Conservation (phyloP, 768 basidiomycete species). For the Lactifluus subvellereus region DNA sequence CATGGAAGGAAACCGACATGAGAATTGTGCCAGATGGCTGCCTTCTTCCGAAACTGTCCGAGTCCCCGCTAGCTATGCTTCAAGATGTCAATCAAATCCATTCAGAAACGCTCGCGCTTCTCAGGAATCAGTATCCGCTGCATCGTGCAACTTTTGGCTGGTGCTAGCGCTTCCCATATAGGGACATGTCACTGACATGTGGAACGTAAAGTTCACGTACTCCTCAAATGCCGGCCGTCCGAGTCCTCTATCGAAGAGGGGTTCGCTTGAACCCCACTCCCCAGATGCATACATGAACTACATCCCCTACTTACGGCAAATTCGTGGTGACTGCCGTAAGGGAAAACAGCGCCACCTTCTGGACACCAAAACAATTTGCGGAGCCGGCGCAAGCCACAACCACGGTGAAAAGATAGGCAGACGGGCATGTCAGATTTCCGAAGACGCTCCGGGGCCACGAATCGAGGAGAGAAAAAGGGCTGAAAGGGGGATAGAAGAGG, state of each 20-base stretch:
- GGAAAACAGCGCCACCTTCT: too few relatives aligned
- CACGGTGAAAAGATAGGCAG: neutral
- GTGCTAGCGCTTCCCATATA: neutral
- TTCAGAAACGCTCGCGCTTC: neutral
- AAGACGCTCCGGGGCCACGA: neutral
- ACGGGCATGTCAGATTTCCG: neutral
- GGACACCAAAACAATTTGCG: too few relatives aligned
- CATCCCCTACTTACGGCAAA: neutral
- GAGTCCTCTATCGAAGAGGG: slow-evolving; percentile 7
- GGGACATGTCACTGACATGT: neutral
- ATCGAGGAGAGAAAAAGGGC: neutral
- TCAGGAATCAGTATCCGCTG: neutral
- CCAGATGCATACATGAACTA: neutral
- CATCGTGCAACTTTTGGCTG: too few relatives aligned
- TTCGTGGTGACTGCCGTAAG: too few relatives aligned
- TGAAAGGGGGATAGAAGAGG: neutral
- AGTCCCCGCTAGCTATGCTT: neutral
- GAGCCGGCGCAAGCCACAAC: too few relatives aligned
- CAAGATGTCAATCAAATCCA: slow-evolving; percentile 12
- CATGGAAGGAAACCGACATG: slow-evolving; percentile 2
- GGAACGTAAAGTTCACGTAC: neutral
- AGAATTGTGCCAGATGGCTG: neutral
- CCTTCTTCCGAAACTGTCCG: neutral
- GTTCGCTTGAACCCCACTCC: neutral
- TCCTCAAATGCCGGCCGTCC: neutral